Percentiles rank a stretch among this genome's conserved stretches.
These are phyloP conservation scores for Phylloporus sp. DNA, from an alignment of 768 basidiomycete species.

Conservation along the genomic window DNA sequence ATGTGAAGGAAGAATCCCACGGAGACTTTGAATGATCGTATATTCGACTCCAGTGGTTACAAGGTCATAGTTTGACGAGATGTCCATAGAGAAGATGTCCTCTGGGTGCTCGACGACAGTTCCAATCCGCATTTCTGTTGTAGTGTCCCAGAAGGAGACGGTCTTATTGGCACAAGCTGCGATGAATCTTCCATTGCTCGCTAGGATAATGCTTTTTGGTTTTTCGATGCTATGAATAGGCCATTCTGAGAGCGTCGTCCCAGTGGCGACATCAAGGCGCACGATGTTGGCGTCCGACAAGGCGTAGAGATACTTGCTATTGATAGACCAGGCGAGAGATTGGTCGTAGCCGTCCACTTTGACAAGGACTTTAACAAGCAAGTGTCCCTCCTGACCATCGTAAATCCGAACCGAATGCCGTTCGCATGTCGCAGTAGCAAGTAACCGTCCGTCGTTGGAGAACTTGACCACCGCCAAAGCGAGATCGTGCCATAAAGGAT, in stretches of 20 bases:
- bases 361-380: background rate
- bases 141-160: constrained; percentile 13
- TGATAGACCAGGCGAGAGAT: constrained; percentile 6
- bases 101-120: constrained; percentile 2
- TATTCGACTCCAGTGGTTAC: background rate
- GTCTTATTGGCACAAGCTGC: background rate
- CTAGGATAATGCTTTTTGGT: background rate
- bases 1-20: background rate
- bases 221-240: background rate
- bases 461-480: constrained; percentile 9
- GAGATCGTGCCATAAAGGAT: background rate
- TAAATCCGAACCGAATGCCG: constrained; percentile 2
- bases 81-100: background rate
- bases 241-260: background rate
- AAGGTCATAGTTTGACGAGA: constrained; percentile 7
- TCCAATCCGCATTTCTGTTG: constrained; percentile 4
- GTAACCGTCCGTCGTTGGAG: constrained; percentile 2
- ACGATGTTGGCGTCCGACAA: constrained; percentile 1
- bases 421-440: constrained; percentile 6
- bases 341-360: constrained; percentile 1
- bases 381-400: background rate
- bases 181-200: constrained; percentile 10
- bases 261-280: background rate
- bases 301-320: constrained; percentile 4
- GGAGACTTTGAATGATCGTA: background rate